phyloP scores from a whole-genome alignment of 371 early-diverging fungal genomes.

The Syncephalastrum contaminatum region DNA sequence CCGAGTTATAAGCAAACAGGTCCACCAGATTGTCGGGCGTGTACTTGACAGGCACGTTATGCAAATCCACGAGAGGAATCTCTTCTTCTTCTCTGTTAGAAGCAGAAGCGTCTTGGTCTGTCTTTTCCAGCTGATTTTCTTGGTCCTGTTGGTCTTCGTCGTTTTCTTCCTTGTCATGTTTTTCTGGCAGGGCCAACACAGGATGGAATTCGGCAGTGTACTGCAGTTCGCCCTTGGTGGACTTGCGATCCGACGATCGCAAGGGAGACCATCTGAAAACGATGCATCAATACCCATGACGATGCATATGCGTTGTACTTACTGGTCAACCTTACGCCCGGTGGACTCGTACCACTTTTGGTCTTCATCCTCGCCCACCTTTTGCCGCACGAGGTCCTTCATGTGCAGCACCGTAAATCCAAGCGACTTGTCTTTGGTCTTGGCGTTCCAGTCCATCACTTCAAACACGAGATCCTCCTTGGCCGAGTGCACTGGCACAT shows the following conservation, averaged over 20 bases:
- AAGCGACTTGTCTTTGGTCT: slow-evolving; percentile 63
- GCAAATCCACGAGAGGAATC: slow-evolving; percentile 24
- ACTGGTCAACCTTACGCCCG: slow-evolving; percentile 29
- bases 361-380: slow-evolving; percentile 26
- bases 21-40: slow-evolving; percentile 49
- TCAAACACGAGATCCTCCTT: slow-evolving; percentile 72
- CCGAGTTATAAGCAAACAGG: slow-evolving; percentile 34
- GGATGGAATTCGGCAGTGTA: slow-evolving; percentile 71
- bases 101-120: not conserved
- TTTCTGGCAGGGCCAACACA: slow-evolving; percentile 50
- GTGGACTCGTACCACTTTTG: slow-evolving; percentile 29
- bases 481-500: slow-evolving; percentile 65
- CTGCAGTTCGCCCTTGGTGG: slow-evolving; percentile 56
- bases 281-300: not conserved
- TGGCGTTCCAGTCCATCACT: slow-evolving; percentile 70
- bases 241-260: slow-evolving; percentile 45
- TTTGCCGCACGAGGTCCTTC: slow-evolving; percentile 41
- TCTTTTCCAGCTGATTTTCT: slow-evolving; percentile 6
- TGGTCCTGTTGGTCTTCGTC: slow-evolving; percentile 12
- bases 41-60: slow-evolving; percentile 29
- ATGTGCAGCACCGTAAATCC: slow-evolving; percentile 56
- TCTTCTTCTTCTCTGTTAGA: slow-evolving; percentile 7
- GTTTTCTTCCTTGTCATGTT: not conserved
- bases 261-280: slow-evolving; percentile 52
- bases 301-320: slow-evolving; percentile 3